Evolutionary conservation across 1,139 yeast species (phyloP).

Genomic region (Debaryomyces robertsiae): DNA sequence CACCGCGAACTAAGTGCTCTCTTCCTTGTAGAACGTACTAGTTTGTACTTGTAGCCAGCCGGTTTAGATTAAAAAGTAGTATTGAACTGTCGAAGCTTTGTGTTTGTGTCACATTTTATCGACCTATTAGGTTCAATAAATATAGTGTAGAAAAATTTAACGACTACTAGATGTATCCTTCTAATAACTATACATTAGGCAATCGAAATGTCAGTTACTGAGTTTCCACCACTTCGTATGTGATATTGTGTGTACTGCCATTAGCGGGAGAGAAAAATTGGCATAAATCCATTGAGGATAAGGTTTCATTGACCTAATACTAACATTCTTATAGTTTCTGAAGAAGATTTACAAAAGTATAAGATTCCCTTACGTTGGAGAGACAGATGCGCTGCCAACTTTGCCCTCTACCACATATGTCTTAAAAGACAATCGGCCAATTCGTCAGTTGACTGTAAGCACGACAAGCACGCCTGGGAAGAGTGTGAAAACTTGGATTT

Average conservation of each 20-base stretch:
- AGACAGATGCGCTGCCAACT: constrained; percentile 81
- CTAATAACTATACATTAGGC: constrained; percentile 1
- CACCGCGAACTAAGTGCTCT: too few species aligned
- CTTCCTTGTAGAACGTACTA: too few species aligned
- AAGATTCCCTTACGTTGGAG: constrained; percentile 82
- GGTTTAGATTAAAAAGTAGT: too few species aligned
- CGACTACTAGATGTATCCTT: background rate
- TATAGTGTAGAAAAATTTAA: constrained; percentile 5
- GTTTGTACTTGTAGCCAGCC: too few species aligned
- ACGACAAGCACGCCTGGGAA: constrained; percentile 83
- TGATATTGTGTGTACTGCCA: constrained; percentile 14
- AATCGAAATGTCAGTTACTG: constrained; percentile 43
- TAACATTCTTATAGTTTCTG: constrained; percentile 53
- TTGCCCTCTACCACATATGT: constrained; percentile 58
- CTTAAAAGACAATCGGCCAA: constrained; percentile 51
- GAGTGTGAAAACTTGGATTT: constrained; percentile 84
- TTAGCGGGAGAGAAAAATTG: background rate
- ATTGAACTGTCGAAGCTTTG: background rate
- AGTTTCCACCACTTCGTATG: constrained; percentile 57
- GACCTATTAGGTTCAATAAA: constrained; percentile 9
- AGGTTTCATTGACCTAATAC: constrained; percentile 11
- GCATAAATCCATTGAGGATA: background rate
- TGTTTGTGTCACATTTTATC: constrained; percentile 4
- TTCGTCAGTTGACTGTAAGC: constrained; percentile 61
- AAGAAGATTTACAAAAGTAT: constrained; percentile 81